Base-by-base conservation (phyloP, 192 early-diverging fungal species). In the Coemansia umbellata region DNA sequence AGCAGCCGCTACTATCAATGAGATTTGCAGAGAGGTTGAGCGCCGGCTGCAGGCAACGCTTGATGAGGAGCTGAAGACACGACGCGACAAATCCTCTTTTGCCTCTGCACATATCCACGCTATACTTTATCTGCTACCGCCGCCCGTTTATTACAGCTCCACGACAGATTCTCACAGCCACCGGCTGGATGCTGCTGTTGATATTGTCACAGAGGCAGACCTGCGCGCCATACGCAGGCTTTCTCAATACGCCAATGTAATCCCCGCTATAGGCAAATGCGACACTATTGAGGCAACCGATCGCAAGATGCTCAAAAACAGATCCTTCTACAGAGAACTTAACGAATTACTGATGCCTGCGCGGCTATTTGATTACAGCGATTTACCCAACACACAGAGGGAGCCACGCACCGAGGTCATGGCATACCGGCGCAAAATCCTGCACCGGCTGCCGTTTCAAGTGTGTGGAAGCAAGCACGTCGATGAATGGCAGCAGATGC, bases 401-500 rank as follows among this genome's bases (percentile, higher is more conserved):
- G 63, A 70, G 24, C 45, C 59, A 14, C 6, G 18, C 15, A 27
- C 36, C 10, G 47, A 48, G 19, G 58, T 65, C 0, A 18, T 19
- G 22, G 35, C 19, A 2, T 54, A 57, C 28, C 32, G 54, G 10
- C 40, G 27, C 23, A 11, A 31, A 2, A 47, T 63, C 18, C 8
- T 52, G 35, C 53, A 43, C 11, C 28, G 39, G 15, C 9, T 60
- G 30, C 66, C 74, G 19, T 43, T 71, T 6, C 36, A 63, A 8
- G 15, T 78, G 2, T 71, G 69, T 22, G 69, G 74, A 32, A 67
- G 63, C 45, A 64, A 49, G 47, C 61, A 69, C 33, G 66, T 63
- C 10, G 67, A 64, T 28, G 61, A 67, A n/a, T 68, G 66, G 60
- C 64, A 74, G 59, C 37, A 59, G 3, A 67, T 69, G 66, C 66